Conservation (phyloP, 1,284 basidiomycete species). For the Cryptococcus sp. region DNA sequence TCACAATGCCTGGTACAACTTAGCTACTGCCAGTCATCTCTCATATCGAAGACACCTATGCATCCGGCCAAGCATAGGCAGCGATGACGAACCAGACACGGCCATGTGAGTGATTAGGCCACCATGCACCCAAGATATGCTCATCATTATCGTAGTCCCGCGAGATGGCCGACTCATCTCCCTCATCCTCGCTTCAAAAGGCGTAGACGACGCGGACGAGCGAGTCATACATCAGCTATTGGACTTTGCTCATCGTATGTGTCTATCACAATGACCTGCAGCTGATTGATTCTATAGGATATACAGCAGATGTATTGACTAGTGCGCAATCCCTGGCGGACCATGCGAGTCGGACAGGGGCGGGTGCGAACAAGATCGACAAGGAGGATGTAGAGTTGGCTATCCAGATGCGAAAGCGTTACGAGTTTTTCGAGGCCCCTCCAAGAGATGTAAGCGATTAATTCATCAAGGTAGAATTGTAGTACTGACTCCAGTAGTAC, state of each 20-base stretch:
- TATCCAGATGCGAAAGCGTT: conserved; percentile 88
- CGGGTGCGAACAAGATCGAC: conserved; percentile 69
- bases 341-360: conserved; percentile 68
- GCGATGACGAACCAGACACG: no score
- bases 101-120: neutral
- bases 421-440: conserved; percentile 89
- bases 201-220: conserved; percentile 90
- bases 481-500: conserved; percentile 61
- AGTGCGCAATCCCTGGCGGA: conserved; percentile 92
- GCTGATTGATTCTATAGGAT: conserved; percentile 54
- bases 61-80: neutral
- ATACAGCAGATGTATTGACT: conserved; percentile 86
- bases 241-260: conserved; percentile 83
- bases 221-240: conserved; percentile 91
- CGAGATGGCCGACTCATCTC: conserved; percentile 90
- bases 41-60: neutral
- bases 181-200: conserved; percentile 88
- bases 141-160: conserved; percentile 56
- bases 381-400: conserved; percentile 89
- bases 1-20: neutral
- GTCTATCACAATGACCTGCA: neutral
- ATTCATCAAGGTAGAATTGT: neutral
- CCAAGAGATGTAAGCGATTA: conserved; percentile 85
- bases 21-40: neutral
- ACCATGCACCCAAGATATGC: neutral